Conservation (phyloP, 148 eudicot genomes). For the Rheum nobile region DNA sequence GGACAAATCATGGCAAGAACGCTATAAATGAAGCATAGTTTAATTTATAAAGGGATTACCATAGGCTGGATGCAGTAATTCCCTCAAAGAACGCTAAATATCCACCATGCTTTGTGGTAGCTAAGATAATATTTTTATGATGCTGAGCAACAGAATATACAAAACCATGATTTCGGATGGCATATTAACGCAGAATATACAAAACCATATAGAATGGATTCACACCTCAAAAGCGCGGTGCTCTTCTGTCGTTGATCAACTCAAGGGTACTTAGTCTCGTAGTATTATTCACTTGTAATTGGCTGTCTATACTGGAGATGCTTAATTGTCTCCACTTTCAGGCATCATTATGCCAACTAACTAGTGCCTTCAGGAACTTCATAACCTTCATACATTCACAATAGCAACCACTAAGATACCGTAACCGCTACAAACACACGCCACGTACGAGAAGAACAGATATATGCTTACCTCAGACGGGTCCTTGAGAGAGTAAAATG, state of each 20-base stretch:
- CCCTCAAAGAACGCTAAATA: constrained; percentile 93
- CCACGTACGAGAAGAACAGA: background rate
- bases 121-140: constrained; percentile 71
- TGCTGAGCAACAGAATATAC: no score
- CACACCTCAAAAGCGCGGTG: no score
- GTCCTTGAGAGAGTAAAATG: constrained; percentile 73
- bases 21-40: no score
- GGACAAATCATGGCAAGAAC: background rate
- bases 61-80: constrained; percentile 62
- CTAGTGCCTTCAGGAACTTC: constrained; percentile 71
- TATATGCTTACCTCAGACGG: constrained; percentile 64
- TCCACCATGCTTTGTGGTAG: constrained; percentile 80
- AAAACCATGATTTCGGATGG: background rate
- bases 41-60: constrained; percentile 26
- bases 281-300: background rate
- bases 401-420: background rate
- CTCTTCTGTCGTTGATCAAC: no score
- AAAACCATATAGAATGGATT: background rate
- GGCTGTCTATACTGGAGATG: background rate
- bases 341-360: constrained; percentile 25
- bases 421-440: background rate
- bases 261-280: background rate
- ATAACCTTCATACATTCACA: constrained; percentile 45
- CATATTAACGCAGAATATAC: background rate
- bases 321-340: background rate